These are phyloP conservation scores for Xylariomycetidae sp. DNA, from an alignment of 2,329 filamentous ascomycete genomes.

Conservation along the genomic window DNA sequence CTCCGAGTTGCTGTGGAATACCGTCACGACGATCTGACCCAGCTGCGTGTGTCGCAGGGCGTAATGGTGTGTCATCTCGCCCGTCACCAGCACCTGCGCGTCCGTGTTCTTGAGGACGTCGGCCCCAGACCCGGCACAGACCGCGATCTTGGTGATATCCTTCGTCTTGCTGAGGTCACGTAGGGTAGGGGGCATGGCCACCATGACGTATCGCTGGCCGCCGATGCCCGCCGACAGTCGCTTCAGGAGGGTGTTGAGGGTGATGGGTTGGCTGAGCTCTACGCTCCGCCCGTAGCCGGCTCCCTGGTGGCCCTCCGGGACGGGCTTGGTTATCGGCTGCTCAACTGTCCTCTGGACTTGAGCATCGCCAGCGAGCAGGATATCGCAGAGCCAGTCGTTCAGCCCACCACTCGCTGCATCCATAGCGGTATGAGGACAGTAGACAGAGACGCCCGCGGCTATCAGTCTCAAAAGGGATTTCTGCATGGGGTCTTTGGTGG, in stretches of 20 bases:
- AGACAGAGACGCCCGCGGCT: constrained; percentile 86
- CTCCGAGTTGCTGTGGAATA: constrained; percentile 94
- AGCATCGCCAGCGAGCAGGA: constrained; percentile 56
- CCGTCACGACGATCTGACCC: constrained; percentile 74
- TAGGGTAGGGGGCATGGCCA: constrained; percentile 42
- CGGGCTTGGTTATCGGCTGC: constrained; percentile 37
- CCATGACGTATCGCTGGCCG: constrained; percentile 51
- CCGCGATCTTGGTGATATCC: constrained; percentile 63
- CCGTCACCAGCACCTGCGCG: constrained; percentile 82
- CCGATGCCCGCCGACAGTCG: constrained; percentile 64
- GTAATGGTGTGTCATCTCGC: constrained; percentile 91
- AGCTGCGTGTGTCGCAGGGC: constrained; percentile 81
- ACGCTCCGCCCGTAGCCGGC: constrained; percentile 51
- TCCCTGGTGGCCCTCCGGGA: constrained; percentile 38
- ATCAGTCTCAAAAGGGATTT: constrained; percentile 76
- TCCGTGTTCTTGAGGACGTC: constrained; percentile 65
- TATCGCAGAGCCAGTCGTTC: constrained; percentile 90
- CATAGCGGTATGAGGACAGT: constrained; percentile 91
- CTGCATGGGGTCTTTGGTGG: constrained; percentile 80
- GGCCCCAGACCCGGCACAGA: constrained; percentile 86
- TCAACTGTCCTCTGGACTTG: constrained; percentile 37
- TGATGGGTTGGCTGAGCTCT: constrained; percentile 33
- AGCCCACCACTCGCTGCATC: constrained; percentile 82
- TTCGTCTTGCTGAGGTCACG: constrained; percentile 27
- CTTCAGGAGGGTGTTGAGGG: constrained; percentile 40